Conservation (phyloP, 768 basidiomycete genomes). For the Tulasnella sp. region DNA sequence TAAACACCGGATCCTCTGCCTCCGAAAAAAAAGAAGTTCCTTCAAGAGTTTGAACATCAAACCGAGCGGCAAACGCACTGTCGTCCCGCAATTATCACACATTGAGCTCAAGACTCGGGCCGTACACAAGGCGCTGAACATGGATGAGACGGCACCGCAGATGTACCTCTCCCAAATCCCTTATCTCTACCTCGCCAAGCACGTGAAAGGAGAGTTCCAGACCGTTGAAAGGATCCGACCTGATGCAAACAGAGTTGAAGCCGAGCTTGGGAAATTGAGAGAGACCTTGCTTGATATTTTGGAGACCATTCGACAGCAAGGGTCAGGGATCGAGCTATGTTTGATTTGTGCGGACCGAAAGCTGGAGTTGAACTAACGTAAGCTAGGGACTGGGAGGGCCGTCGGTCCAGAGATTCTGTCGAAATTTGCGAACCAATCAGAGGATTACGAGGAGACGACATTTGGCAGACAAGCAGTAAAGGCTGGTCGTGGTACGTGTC, state of each 20-base stretch:
- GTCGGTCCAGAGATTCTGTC: conserved; percentile 12
- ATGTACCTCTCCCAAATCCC: conserved; percentile 66
- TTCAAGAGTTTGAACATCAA: conserved; percentile 34
- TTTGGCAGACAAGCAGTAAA: neutral
- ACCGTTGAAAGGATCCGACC: neutral
- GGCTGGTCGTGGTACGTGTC: no score
- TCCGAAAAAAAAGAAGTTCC: neutral
- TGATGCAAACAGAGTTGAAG: conserved; percentile 34
- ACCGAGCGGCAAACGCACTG: conserved; percentile 32
- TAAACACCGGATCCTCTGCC: conserved; percentile 18
- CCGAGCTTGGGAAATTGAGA: conserved; percentile 38
- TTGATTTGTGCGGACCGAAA: conserved; percentile 49
- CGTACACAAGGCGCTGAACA: conserved; percentile 42
- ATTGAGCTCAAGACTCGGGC: conserved; percentile 49
- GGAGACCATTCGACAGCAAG: conserved; percentile 50
- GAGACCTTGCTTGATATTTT: conserved; percentile 42
- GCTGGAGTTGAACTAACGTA: conserved; percentile 53
- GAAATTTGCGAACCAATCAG: neutral
- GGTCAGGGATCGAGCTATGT: conserved; percentile 51
- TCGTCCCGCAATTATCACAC: conserved; percentile 46
- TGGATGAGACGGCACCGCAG: conserved; percentile 62
- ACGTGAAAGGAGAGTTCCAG: conserved; percentile 40
- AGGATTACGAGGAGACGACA: neutral
- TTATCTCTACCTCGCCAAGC: conserved; percentile 34
- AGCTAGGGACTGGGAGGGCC: conserved; percentile 28